Base-by-base conservation (phyloP, 768 basidiomycete genomes). In the Mycena filopes region DNA sequence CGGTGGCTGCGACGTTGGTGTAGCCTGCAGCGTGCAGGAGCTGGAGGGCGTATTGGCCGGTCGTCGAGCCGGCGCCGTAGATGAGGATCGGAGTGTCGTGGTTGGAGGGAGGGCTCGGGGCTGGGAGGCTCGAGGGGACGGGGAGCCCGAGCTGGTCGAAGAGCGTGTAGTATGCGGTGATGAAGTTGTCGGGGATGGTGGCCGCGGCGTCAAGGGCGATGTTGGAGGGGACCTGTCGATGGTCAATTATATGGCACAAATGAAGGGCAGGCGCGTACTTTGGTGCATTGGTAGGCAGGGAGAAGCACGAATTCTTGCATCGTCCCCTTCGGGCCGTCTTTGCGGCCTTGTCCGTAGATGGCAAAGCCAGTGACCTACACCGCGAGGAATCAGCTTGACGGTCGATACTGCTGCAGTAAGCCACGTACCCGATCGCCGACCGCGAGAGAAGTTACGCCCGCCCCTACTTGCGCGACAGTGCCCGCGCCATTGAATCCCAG, bases 181-280 rank as follows among this genome's bases (percentile, higher is more conserved):
- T 69, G 50, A 81, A 79, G 62, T 82, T 81, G 66, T 83, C 81
- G 2, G 83, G 80, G 50, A 82, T 74, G 2, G 79, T 79, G 1
- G 72, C 79, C 0, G 81, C 82, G 21, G 70, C 76, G 13, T 77
- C 80, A 8, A 85, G 72, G 0, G 80, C 53, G 33, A 83, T 54
- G 21, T 55, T 74, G 49, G 78, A 77, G 10, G 85, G 83, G 31
- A 86, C 74, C 82, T 86, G 48, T 21, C 28, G 36, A 43, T 13
- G 20, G 46, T 53, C n/a, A 51, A 41, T 28, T 13, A 18, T n/a
- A n/a, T n/a, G n/a, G 23, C 33, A 25, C 13, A 33, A 45, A 6
- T 33, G n/a, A n/a, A 38, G 40, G 31, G 26, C 6, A 16, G 33
- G 55, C 15, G 59, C 73, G 23, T 33, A 81, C 83, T 78, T 84